phyloP scores from a whole-genome alignment of 768 basidiomycete genomes.

The Russula olivacea region DNA sequence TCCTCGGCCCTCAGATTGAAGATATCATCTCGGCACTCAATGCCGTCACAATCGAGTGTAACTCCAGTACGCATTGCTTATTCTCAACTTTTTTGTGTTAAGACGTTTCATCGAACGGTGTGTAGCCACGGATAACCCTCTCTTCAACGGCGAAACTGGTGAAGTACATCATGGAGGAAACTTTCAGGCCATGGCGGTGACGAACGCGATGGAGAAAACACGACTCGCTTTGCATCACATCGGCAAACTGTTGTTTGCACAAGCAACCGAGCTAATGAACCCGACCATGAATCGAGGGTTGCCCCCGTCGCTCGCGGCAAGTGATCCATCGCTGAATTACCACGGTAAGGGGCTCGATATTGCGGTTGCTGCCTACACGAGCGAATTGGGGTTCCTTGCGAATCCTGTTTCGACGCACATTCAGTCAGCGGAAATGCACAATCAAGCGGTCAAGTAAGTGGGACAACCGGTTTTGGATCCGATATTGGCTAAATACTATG shows the following conservation, averaged over 20 bases:
- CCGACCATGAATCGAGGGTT: slow-evolving; percentile 80
- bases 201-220: slow-evolving; percentile 87
- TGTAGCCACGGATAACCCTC: slow-evolving; percentile 80
- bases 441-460: slow-evolving; percentile 82
- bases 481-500: slow-evolving; percentile 16
- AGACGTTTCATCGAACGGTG: neutral
- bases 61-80: slow-evolving; percentile 54
- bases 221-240: slow-evolving; percentile 51
- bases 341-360: slow-evolving; percentile 84
- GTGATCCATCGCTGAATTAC: slow-evolving; percentile 75
- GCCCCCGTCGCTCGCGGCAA: slow-evolving; percentile 72
- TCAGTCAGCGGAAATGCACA: slow-evolving; percentile 88
- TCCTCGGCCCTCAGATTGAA: slow-evolving; percentile 80
- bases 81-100: neutral
- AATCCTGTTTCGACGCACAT: slow-evolving; percentile 81
- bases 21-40: slow-evolving; percentile 63
- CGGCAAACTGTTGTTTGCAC: slow-evolving; percentile 47
- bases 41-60: slow-evolving; percentile 68
- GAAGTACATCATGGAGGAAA: slow-evolving; percentile 81
- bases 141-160: slow-evolving; percentile 63
- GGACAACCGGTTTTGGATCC: neutral
- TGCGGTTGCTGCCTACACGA: slow-evolving; percentile 71
- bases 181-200: slow-evolving; percentile 84
- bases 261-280: slow-evolving; percentile 67
- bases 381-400: slow-evolving; percentile 85